A percentile compares a stretch with the other conserved stretches of the same genome.
Evolutionary conservation across 202 grass and related monocot genomes (phyloP).

Genomic region (Zizania palustris): DNA sequence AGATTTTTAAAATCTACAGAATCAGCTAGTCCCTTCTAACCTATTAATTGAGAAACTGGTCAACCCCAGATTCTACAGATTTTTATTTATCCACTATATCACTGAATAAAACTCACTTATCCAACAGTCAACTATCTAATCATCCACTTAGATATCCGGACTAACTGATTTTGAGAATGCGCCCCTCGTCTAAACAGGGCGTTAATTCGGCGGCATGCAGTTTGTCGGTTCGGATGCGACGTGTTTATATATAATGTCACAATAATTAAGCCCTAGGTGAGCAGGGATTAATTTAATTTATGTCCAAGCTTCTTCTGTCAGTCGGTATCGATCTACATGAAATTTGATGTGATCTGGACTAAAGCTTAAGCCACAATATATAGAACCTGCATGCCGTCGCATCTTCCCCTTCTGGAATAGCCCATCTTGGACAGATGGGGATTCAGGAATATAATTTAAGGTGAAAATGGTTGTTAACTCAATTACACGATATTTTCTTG

Average conservation of each 20-base stretch:
- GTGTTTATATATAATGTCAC: neutral
- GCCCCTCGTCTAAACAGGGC: too few species aligned
- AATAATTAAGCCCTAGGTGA: neutral
- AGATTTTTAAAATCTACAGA: too few species aligned
- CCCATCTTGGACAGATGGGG: neutral
- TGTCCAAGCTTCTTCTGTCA: neutral
- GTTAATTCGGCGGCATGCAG: neutral
- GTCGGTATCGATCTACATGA: neutral
- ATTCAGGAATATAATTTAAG: neutral
- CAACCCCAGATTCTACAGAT: too few species aligned
- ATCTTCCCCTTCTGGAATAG: neutral
- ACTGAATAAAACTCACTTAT: too few species aligned
- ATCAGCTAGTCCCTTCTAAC: too few species aligned
- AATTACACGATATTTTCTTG: neutral
- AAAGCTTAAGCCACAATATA: neutral
- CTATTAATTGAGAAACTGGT: too few species aligned
- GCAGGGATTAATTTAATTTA: neutral
- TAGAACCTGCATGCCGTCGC: neutral
- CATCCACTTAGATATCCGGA: too few species aligned
- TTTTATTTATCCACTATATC: too few species aligned
- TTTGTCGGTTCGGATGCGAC: conserved; percentile 1
- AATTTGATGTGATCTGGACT: neutral
- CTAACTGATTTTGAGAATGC: too few species aligned
- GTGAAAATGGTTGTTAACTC: neutral
- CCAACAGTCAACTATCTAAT: too few species aligned